A percentile compares a stretch with the other conserved stretches of the same genome.
These are phyloP conservation scores for Penicillium janthinellum DNA, from an alignment of 2,329 filamentous ascomycete genomes.

Conservation along the genomic window DNA sequence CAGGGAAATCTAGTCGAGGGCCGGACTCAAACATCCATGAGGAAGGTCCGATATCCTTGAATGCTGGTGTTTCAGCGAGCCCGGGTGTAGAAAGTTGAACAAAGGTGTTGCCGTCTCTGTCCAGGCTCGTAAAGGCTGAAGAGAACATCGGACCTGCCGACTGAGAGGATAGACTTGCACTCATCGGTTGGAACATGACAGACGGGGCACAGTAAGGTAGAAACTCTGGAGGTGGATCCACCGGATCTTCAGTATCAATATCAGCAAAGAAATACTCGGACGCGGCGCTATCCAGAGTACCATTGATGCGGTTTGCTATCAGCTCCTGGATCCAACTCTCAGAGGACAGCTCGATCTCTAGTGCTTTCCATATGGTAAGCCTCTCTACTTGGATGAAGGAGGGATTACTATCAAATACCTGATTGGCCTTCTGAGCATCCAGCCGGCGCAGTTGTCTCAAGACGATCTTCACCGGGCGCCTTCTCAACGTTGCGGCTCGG, in stretches of 20 bases:
- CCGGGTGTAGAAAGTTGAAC: background rate
- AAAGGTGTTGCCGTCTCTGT: background rate
- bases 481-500: background rate
- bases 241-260: slow-evolving; percentile 6
- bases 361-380: background rate
- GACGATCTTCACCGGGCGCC: background rate
- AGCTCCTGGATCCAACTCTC: slow-evolving; percentile 36
- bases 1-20: background rate
- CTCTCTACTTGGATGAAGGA: background rate
- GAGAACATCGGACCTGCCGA: background rate
- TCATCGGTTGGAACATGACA: background rate
- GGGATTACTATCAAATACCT: background rate
- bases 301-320: slow-evolving; percentile 18
- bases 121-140: background rate
- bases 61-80: background rate
- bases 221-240: slow-evolving; percentile 1
- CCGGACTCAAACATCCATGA: slow-evolving; percentile 5
- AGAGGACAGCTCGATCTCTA: slow-evolving; percentile 24
- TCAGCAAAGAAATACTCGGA: slow-evolving; percentile 5
- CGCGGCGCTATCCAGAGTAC: background rate
- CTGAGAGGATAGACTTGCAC: background rate
- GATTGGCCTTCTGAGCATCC: background rate
- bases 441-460: background rate
- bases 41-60: background rate
- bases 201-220: background rate